Base-by-base conservation (phyloP, 306 rosid species). In the Crataegus laevigata region DNA sequence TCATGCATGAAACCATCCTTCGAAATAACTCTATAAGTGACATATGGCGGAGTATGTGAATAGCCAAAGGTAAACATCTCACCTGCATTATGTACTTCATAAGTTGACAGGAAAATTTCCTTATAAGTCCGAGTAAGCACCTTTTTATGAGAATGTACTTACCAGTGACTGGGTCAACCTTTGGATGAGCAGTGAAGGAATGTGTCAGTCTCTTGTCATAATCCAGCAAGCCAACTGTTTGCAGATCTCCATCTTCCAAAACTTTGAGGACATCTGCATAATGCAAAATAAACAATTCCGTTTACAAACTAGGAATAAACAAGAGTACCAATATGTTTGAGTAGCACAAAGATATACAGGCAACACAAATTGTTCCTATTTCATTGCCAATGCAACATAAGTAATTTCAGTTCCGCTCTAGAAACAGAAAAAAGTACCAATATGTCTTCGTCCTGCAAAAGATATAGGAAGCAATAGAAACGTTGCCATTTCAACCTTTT, bases 61-160 rank as follows among this genome's bases (percentile, higher is more conserved):
- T 91, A 94, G 55, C 98, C 98, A 84, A 94, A 94, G 66, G 97
- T 86, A 81, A 94, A 94, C 98, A 94, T 90, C 87, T 94, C 98
- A 19, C 93, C 98, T 94, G 92, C 88, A 87, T 45, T 69, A 84
- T 55, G 75, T 69, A 66, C 65, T 63, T 73, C 57, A 65, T 58
- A 69, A 75, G 78, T 80, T 69, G 22, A 71, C 43, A 68, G 54
- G 79, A 52, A 11, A 70, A 64, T 64, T 69, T 29, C 71, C 70
- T 72, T 43, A 43, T 30, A 79, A 60, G 61, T 72, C 69, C 60
- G 7, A 29, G 68, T 25, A 77, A 79, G 80, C 69, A 67, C 65
- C 70, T 66, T 72, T 18, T 43, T 57, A 63, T 62, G 29, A 76
- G 52, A 65, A 77, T 79, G 80, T 73, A 47, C 74, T 79, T 79